Base-by-base conservation (phyloP, 1,284 basidiomycete genomes). In the Marasmius fiardii region DNA sequence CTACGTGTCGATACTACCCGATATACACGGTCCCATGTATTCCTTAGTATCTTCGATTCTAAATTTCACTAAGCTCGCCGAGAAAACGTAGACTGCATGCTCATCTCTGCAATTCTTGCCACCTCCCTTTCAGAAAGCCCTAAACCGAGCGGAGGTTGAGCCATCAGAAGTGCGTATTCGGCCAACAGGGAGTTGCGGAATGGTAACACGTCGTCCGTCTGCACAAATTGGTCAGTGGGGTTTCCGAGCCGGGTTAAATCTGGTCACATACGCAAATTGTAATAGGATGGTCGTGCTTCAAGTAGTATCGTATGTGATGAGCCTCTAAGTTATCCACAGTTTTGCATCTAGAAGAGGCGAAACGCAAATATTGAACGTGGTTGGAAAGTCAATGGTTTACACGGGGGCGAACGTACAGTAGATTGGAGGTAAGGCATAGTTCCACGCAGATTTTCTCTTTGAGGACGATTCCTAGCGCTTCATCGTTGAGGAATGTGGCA, bases 161-260 rank as follows among this genome's bases (percentile, higher is more conserved):
- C 90, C 56, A 93, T 71, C 20, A 93, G 78, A 12, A 92, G 71
- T 0, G 90, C 89, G 63, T 93, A 92, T 67, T 93, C 90, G 3
- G 76, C 88, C 0, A 83, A 64, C 3, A 92, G 73, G 2, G 85
- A 84, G 3, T 84, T 92, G 24, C 82, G 79, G 70, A 93, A 92
- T 0, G 86, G 84, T 2, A 93, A 80, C 5, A 79, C 83, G 65
- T 92, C 90, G 64, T 92, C 90, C n/a, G 89, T 92, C 90, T 92
- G 64, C 12, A 43, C 11, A 18, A 49, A 39, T 24, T 28, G 49
- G 20, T 43, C 31, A 45, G 45, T 55, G n/a, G 4, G 24, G 51
- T 33, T 47, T 23, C n/a, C 4, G n/a, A 51, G 23, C 41, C 26
- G 43, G 5, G n/a, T n/a, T 37, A 21, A 41, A 59, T 37, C 35